A percentile compares a stretch with the other conserved stretches of the same genome.
Evolutionary conservation across 345 rosid species (phyloP).

Genomic region (Populus alba): DNA sequence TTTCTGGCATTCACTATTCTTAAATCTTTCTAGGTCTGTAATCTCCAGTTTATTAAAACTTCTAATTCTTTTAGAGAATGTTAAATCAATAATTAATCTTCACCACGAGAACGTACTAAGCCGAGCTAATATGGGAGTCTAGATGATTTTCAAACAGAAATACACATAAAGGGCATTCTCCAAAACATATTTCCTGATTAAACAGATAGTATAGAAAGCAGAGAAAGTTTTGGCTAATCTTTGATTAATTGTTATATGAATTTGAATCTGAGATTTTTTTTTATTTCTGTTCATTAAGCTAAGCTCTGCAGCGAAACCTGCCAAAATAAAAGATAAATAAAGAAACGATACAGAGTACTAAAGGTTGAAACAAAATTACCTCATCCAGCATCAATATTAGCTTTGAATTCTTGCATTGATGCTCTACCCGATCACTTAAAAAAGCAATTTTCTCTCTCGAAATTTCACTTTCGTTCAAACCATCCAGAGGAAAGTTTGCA

Average conservation of each 20-base stretch:
- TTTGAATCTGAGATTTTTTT: not conserved
- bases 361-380: conserved; percentile 21
- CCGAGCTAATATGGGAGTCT: not conserved
- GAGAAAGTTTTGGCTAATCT: not conserved
- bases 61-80: too few species aligned
- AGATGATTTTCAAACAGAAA: not conserved
- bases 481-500: conserved; percentile 16
- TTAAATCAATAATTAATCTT: not conserved
- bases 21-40: not conserved
- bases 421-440: conserved; percentile 23
- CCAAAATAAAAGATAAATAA: conserved; percentile 4
- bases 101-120: not conserved
- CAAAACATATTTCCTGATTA: not conserved
- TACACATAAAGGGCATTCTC: not conserved
- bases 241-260: not conserved
- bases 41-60: not conserved
- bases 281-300: not conserved
- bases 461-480: conserved; percentile 14
- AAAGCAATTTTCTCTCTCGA: conserved; percentile 15
- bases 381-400: conserved; percentile 40
- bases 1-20: not conserved
- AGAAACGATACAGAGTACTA: not conserved
- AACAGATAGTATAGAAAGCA: not conserved
- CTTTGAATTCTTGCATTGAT: conserved; percentile 33
- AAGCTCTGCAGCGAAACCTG: not conserved